Base-by-base conservation (phyloP, 2,329 filamentous ascomycete genomes). In the Monosporascus sp. region DNA sequence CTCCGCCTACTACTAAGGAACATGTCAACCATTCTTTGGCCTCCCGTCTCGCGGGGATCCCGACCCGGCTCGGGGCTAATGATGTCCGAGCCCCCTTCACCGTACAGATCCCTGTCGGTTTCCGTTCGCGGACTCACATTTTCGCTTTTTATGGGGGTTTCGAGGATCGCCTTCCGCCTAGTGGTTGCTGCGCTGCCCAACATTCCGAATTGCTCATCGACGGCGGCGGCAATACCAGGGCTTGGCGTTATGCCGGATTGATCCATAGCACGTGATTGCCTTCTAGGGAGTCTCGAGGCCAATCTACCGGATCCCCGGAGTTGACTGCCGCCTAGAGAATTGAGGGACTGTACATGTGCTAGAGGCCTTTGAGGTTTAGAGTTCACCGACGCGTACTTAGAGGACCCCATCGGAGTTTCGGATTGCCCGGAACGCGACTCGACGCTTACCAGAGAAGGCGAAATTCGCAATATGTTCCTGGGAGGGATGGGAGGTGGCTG, bases 11-110 rank as follows among this genome's bases (percentile, higher is more conserved):
- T 79, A 54, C 70, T 80, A 27, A 82, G 66, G 60, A 82, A 82
- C 48, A 76, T 54, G 50, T 82, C 78, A 7, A 82, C 78, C 75
- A 82, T 81, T 42, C 70, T 69, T 62, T 74, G 74, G 58, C 77
- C 78, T 2, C 75, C 75, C 54, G 73, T 63, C 0, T 63, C 64
- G 53, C 74, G 72, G 0, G 66, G n/a, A 11, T 49, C 54, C 3
- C 22, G 5, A 8, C 47, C 54, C 20, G 54, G 54, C 4, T 51
- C 48, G 20, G 52, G 54, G 15, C 60, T 53, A 14, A 61, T 51
- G 31, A 60, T 27, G 48, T 56, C 57, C 9, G 55, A 44, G 20
- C 53, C 56, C 38, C 58, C 44, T 41, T 56, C 48, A 47, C 51
- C 50, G 52, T 65, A 51, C 44, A 62, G 49, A 55, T 63, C 54